Percentiles rank a stretch among this genome's conserved stretches.
Evolutionary conservation across 148 eudicot genomes (phyloP).

Genomic region (Tetragonia tetragonoides): DNA sequence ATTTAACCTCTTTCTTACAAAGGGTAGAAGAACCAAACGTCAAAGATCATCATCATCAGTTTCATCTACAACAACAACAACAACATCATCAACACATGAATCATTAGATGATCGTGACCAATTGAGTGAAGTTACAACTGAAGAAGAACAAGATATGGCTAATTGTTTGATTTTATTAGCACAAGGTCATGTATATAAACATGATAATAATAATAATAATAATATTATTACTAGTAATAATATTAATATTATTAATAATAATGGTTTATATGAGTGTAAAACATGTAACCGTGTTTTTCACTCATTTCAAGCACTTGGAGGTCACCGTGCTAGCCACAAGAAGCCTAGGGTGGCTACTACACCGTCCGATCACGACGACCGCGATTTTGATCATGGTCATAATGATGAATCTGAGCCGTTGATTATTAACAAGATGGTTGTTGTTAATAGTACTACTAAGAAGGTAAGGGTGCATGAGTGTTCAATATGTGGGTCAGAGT

Average conservation of each 20-base stretch:
- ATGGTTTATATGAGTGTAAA: conserved; percentile 62
- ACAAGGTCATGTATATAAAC: conserved; percentile 29
- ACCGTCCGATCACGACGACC: background rate
- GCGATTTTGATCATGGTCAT: background rate
- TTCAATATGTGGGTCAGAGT: conserved; percentile 79
- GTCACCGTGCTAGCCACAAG: conserved; percentile 92
- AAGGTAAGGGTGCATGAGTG: conserved; percentile 66
- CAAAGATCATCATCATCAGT: too few species aligned
- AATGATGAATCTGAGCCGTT: background rate
- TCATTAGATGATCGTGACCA: conserved; percentile 16
- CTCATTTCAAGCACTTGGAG: conserved; percentile 90
- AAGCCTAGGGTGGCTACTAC: conserved; percentile 38
- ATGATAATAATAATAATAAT: too few species aligned
- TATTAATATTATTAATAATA: background rate
- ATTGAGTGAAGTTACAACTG: conserved; percentile 36
- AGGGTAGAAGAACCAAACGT: too few species aligned
- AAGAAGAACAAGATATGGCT: conserved; percentile 74
- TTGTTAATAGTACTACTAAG: conserved; percentile 2
- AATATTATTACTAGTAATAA: too few species aligned
- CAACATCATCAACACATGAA: conserved; percentile 19
- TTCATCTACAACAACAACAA: too few species aligned
- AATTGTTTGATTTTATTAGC: conserved; percentile 64
- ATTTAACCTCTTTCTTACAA: too few species aligned
- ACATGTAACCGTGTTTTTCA: conserved; percentile 66
- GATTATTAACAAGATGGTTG: background rate